phyloP scores from a whole-genome alignment of 768 basidiomycete species.

The Hypholoma fasciculare region DNA sequence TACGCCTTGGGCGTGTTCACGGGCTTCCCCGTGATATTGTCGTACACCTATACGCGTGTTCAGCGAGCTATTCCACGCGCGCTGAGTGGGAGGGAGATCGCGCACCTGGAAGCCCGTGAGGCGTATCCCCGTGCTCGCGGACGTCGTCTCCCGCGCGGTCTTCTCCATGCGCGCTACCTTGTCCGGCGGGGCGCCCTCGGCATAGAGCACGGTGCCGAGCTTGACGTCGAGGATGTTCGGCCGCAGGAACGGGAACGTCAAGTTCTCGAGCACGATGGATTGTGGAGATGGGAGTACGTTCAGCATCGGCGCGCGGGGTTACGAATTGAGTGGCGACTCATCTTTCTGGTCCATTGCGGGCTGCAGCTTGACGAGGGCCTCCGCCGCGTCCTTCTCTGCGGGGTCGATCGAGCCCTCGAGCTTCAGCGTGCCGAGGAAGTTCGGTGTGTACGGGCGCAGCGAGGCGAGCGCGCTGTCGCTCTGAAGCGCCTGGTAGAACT shows the following conservation, averaged over 20 bases:
- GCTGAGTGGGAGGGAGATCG: background rate
- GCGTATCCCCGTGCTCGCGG: slow-evolving; percentile 66
- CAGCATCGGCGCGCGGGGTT: slow-evolving; percentile 6
- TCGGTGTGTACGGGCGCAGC: slow-evolving; percentile 65
- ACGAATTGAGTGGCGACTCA: slow-evolving; percentile 25
- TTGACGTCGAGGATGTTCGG: slow-evolving; percentile 93
- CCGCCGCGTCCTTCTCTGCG: slow-evolving; percentile 23
- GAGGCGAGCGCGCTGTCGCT: slow-evolving; percentile 37
- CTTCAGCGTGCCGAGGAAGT: slow-evolving; percentile 77
- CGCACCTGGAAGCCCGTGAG: slow-evolving; percentile 89
- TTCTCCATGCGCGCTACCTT: slow-evolving; percentile 81
- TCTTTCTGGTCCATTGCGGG: slow-evolving; percentile 43
- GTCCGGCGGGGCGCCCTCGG: slow-evolving; percentile 60
- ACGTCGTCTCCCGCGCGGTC: slow-evolving; percentile 71
- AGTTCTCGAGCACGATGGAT: slow-evolving; percentile 85
- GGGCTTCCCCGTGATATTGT: slow-evolving; percentile 54
- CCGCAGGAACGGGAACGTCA: slow-evolving; percentile 67
- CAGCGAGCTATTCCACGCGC: background rate
- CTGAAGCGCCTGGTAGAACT: slow-evolving; percentile 66
- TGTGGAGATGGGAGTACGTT: slow-evolving; percentile 36
- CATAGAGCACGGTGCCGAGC: slow-evolving; percentile 89
- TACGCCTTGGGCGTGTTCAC: slow-evolving; percentile 71
- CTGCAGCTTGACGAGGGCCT: slow-evolving; percentile 21
- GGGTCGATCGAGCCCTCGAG: slow-evolving; percentile 62
- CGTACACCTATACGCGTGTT: slow-evolving; percentile 54